phyloP scores from a whole-genome alignment of 371 early-diverging fungal genomes.

The Saksenaea vasiformis region DNA sequence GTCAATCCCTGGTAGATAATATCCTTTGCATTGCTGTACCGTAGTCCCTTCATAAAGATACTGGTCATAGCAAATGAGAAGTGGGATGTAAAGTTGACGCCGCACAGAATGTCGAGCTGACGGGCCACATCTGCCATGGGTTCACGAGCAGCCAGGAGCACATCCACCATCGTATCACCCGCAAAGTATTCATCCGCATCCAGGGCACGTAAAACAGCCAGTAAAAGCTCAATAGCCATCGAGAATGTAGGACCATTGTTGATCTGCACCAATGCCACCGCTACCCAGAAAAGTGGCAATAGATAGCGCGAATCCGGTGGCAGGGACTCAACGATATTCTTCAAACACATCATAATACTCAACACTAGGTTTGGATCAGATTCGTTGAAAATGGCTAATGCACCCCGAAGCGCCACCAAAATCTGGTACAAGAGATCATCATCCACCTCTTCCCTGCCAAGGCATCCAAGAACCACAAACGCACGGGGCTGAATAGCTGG shows the following conservation, averaged over 20 bases:
- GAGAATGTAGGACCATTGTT: slow-evolving; percentile 77
- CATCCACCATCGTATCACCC: slow-evolving; percentile 56
- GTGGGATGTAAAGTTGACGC: slow-evolving; percentile 79
- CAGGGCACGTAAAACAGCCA: slow-evolving; percentile 70
- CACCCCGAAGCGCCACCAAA: slow-evolving; percentile 77
- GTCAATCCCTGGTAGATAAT: slow-evolving; percentile 65
- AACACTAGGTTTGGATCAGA: slow-evolving; percentile 70
- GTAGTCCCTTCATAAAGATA: slow-evolving; percentile 79
- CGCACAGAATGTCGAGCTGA: slow-evolving; percentile 68
- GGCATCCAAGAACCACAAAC: slow-evolving; percentile 84
- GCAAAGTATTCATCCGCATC: slow-evolving; percentile 69
- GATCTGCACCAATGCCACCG: slow-evolving; percentile 79
- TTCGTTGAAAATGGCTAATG: slow-evolving; percentile 78
- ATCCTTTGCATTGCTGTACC: slow-evolving; percentile 66
- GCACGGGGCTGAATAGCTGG: slow-evolving; percentile 91
- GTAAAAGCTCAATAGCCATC: slow-evolving; percentile 66
- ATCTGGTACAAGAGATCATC: slow-evolving; percentile 89
- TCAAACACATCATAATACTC: slow-evolving; percentile 82
- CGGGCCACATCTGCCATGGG: slow-evolving; percentile 66
- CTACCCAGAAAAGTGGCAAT: slow-evolving; percentile 85
- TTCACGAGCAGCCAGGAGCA: slow-evolving; percentile 69
- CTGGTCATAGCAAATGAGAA: slow-evolving; percentile 86
- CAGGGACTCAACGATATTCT: slow-evolving; percentile 77
- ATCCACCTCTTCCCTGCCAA: slow-evolving; percentile 82
- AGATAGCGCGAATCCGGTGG: slow-evolving; percentile 75